Percentiles rank a stretch among this genome's conserved stretches.
Conservation (phyloP, 1,139 yeast genomes). For the Hyphopichia fennica region DNA sequence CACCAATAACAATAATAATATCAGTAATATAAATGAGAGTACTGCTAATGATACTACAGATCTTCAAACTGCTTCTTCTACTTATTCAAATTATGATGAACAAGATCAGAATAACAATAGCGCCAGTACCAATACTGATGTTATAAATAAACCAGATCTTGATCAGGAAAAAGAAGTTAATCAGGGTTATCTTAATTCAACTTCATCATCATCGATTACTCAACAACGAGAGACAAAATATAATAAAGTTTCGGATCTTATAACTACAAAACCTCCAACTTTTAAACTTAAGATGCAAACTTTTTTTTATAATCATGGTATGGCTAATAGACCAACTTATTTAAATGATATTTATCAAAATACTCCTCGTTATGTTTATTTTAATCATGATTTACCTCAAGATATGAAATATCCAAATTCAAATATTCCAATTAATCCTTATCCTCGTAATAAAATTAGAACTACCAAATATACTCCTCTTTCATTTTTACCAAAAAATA, state of each 20-base stretch:
- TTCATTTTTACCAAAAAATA: slow-evolving; percentile 82
- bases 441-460: slow-evolving; percentile 88
- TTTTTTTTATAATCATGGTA: slow-evolving; percentile 31
- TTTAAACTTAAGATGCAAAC: slow-evolving; percentile 27
- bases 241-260: not conserved
- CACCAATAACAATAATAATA: not conserved
- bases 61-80: not conserved
- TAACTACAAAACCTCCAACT: slow-evolving; percentile 31
- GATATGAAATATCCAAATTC: slow-evolving; percentile 33
- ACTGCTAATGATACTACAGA: not conserved
- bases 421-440: slow-evolving; percentile 57
- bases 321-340: slow-evolving; percentile 35
- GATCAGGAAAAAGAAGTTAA: not conserved
- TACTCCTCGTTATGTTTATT: slow-evolving; percentile 39
- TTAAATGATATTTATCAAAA: slow-evolving; percentile 34
- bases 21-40: no score
- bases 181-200: not conserved
- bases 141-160: not conserved
- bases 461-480: slow-evolving; percentile 95
- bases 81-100: no score
- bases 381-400: slow-evolving; percentile 36
- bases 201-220: not conserved
- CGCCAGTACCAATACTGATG: not conserved
- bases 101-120: not conserved
- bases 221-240: not conserved